Base-by-base conservation (phyloP, 2,329 filamentous ascomycete species). In the Raffaelea deltoideospora region DNA sequence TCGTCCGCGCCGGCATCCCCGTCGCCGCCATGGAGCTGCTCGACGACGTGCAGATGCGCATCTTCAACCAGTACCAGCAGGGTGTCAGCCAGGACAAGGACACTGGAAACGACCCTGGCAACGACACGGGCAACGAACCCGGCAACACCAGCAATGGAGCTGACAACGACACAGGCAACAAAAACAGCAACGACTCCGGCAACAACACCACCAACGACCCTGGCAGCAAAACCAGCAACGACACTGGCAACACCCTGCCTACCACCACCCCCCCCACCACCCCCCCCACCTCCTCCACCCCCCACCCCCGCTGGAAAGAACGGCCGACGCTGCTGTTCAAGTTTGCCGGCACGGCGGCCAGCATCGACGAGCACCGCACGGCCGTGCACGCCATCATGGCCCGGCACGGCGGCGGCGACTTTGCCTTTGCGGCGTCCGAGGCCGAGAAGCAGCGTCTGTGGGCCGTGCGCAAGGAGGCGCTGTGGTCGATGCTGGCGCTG, bases 261-360 rank as follows among this genome's bases (percentile, higher is more conserved):
- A 11, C n/a, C 22, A 17, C 6, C 22, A 14, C 19, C 21, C 22
- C 18, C 15, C 10, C n/a, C n/a, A n/a, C n/a, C n/a, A n/a, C n/a
- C n/a, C n/a, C n/a, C n/a, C n/a, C n/a, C n/a, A n/a, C n/a, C 8
- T n/a, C 30, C 8, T n/a, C 20, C 75, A 73, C 0, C 66, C 53
- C 3, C 52, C 63, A 18, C 61, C 60, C 26, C 86, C 80, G 80
- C n/a, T n/a, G n/a, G 69, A 70, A 39, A n/a, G 79, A 83, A 50
- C 59, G 60, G 0, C 76, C 80, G 0, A 85, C 80, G 0, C 59
- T 86, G 2, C 86, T 86, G 49, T 72, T 86, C 60, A 84, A 83
- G 35, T 84, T 84, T 48, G 65, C 73, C 0, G 79, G 79, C 9
- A 82, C 77, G 0, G 60, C 59, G 3, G 62, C 64, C 18, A 63